Conservation (phyloP, 148 eudicot species). For the Cornus kousa region DNA sequence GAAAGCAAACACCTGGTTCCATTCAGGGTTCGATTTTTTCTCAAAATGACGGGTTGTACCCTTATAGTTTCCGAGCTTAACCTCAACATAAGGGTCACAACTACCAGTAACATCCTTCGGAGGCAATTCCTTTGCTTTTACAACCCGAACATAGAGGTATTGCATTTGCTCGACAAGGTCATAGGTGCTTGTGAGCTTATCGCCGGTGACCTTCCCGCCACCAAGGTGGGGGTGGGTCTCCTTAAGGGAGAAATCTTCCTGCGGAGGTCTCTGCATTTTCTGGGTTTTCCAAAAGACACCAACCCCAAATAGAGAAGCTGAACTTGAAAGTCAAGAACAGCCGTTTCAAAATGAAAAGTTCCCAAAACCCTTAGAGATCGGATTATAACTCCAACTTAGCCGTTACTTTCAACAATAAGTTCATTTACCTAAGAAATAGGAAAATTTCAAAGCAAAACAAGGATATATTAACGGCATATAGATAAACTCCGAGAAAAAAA, state of each 20-base stretch:
- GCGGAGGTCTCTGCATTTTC: constrained; percentile 52
- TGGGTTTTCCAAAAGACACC: not conserved
- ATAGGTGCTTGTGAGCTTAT: constrained; percentile 30
- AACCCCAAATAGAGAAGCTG: not conserved
- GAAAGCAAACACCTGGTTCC: constrained; percentile 39
- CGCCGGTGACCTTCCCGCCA: constrained; percentile 24
- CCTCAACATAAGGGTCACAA: constrained; percentile 39
- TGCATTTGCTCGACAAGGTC: constrained; percentile 42
- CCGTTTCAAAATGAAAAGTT: constrained; percentile 10
- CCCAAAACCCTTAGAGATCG: constrained; percentile 11
- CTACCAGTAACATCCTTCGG: constrained; percentile 30
- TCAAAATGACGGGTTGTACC: constrained; percentile 36
- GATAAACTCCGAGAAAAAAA: not conserved
- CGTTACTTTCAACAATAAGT: constrained; percentile 15
- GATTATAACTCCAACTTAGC: constrained; percentile 16
- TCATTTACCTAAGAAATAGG: constrained; percentile 16
- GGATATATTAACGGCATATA: not conserved
- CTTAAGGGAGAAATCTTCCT: constrained; percentile 55
- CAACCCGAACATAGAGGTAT: constrained; percentile 40
- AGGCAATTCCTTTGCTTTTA: constrained; percentile 32
- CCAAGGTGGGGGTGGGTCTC: constrained; percentile 59
- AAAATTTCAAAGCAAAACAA: not conserved
- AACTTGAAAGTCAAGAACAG: not conserved
- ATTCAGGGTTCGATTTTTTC: constrained; percentile 30
- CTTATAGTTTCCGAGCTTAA: constrained; percentile 36